Base-by-base conservation (phyloP, 495 filamentous ascomycete genomes). In the Xanthoparmelia taractica region DNA sequence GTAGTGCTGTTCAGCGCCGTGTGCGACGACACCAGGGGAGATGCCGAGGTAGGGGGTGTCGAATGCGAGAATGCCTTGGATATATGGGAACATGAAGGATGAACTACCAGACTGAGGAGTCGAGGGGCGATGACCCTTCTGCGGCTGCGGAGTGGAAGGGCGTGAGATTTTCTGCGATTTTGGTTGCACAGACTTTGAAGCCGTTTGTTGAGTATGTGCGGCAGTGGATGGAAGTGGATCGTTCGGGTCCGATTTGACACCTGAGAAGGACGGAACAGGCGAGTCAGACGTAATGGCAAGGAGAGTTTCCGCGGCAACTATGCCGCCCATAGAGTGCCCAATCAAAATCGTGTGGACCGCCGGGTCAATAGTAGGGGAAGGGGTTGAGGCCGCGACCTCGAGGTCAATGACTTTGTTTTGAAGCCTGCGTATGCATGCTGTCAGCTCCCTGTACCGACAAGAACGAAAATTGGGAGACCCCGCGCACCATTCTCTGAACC, bases 321-420 rank as follows among this genome's bases (percentile, higher is more conserved):
- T 96, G 65, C 94, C 94, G 67, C 92, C 94, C 94, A 98, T 98
- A 15, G 87, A 91, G 72, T 98, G 94, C 15, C 95, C 93, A 43
- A 96, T 78, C 0, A 98, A 77, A 65, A 97, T 82, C 29, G 87
- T 87, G 69, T 83, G 89, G 31, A 98, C 91, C 4, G 86, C 89
- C 12, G 93, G 92, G 57, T 96, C 91, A 68, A 96, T 79, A 27
- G 90, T 96, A 3, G 93, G 94, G 0, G 88, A 91, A 50, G 89
- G 84, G 0, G 91, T 94, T n/a, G 79, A 78, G 69, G 86, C 85
- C 34, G 80, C 83, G 63, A 97, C 92, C 75, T 98, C 94, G 69
- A 97, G 76, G 74, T 97, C 94, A 65, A 98, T 96, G 67, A 98
- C 90, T 66, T 87, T 89, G 69, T 94, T 86, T 68, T 91, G 81